A percentile compares a stretch with the other conserved stretches of the same genome.
Conservation (phyloP, 2,329 filamentous ascomycete genomes). For the Diaporthe batatas region DNA sequence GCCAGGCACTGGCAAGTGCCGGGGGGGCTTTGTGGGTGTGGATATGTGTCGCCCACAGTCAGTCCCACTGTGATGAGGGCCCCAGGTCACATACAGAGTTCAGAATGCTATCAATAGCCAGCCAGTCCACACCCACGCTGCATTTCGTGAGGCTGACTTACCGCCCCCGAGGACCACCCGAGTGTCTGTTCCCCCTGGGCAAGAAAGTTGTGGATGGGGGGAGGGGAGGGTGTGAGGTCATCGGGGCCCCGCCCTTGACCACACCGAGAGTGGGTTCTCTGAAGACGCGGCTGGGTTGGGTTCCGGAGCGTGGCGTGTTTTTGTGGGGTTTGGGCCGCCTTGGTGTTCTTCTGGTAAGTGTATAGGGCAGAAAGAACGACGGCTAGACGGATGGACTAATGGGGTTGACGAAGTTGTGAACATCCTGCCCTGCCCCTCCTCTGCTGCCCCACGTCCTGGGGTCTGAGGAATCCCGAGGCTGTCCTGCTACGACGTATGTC, state of each 20-base stretch:
- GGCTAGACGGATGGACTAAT: no score
- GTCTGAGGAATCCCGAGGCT: conserved; percentile 9
- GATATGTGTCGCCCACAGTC: background rate
- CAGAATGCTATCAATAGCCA: conserved; percentile 11
- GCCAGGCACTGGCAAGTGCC: conserved; percentile 21
- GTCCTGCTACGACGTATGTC: conserved; percentile 5
- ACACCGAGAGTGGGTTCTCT: conserved; percentile 24
- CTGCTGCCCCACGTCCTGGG: background rate
- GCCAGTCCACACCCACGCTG: background rate
- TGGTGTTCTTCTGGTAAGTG: background rate
- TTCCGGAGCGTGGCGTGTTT: conserved; percentile 8
- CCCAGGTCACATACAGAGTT: background rate
- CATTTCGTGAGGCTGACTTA: conserved; percentile 26
- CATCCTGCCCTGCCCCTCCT: background rate
- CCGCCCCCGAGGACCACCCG: conserved; percentile 10
- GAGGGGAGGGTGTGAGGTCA: conserved; percentile 19
- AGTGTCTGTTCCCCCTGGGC: background rate
- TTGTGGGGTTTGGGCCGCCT: background rate
- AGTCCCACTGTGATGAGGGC: background rate
- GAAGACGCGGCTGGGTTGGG: conserved; percentile 23
- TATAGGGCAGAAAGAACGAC: conserved; percentile 19
- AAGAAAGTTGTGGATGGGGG: background rate
- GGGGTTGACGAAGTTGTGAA: conserved; percentile 10
- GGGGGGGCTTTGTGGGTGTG: background rate
- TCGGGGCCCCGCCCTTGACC: conserved; percentile 2